Evolutionary conservation across 2,329 filamentous ascomycete species (phyloP).

Genomic region (Xylaria sp.): DNA sequence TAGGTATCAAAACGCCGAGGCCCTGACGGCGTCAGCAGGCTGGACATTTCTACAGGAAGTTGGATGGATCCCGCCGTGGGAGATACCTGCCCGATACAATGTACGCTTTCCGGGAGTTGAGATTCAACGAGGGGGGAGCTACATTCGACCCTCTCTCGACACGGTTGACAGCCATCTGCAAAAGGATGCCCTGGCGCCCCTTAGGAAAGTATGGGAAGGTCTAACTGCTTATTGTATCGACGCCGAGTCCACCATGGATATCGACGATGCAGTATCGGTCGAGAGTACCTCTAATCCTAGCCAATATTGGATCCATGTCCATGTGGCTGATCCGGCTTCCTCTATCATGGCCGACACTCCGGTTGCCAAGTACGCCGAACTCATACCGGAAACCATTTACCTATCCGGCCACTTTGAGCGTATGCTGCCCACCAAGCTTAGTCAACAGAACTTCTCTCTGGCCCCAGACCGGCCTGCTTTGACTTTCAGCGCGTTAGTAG

Average conservation of each 20-base stretch:
- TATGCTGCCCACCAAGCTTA: conserved; percentile 59
- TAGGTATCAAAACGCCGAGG: conserved; percentile 57
- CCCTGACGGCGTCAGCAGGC: conserved; percentile 50
- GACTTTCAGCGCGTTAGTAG: conserved; percentile 64
- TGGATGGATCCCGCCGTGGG: conserved; percentile 71
- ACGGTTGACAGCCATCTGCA: conserved; percentile 39
- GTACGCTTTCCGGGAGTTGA: conserved; percentile 54
- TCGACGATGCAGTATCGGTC: conserved; percentile 79
- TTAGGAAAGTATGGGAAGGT: conserved; percentile 63
- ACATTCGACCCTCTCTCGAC: conserved; percentile 41
- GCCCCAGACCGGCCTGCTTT: conserved; percentile 54
- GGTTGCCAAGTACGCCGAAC: conserved; percentile 63
- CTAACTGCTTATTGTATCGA: conserved; percentile 75
- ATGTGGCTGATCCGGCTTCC: conserved; percentile 78
- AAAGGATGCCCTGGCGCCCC: conserved; percentile 48
- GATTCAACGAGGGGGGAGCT: conserved; percentile 47
- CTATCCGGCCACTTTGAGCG: conserved; percentile 58
- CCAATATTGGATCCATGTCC: conserved; percentile 75
- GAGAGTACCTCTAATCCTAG: conserved; percentile 56
- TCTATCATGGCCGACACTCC: conserved; percentile 62
- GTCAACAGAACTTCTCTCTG: conserved; percentile 59
- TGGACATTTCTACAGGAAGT: conserved; percentile 77
- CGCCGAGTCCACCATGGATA: conserved; percentile 64
- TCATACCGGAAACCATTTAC: conserved; percentile 63
- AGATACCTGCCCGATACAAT: conserved; percentile 66